Evolutionary conservation across 2,329 filamentous ascomycete species (phyloP).

Genomic region (Ceratocystis papillata): DNA sequence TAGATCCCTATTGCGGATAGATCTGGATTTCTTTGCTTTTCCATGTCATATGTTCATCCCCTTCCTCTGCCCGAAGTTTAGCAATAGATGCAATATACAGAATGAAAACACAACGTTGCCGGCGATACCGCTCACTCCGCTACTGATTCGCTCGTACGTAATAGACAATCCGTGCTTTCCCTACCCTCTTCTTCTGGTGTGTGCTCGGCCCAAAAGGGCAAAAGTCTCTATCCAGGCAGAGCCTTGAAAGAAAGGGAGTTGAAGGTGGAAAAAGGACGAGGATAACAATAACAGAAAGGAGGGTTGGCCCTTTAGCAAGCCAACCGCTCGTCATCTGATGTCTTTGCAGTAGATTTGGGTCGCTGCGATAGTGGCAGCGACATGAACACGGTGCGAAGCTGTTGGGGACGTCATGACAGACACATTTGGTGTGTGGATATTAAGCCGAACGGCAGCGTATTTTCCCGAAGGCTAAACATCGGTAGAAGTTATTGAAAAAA

Average conservation of each 20-base stretch:
- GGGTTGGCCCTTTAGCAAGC: background rate
- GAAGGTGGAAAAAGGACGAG: background rate
- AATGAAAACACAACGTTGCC: background rate
- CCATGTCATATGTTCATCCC: background rate
- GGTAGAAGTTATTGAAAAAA: background rate
- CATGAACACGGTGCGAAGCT: no score
- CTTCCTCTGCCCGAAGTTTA: background rate
- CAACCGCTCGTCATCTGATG: no score
- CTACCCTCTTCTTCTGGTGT: background rate
- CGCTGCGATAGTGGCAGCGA: no score
- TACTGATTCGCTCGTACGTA: conserved; percentile 1
- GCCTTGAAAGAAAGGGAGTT: background rate
- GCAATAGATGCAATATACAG: no score
- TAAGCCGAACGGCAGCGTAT: background rate
- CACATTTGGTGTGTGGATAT: background rate
- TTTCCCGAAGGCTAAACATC: conserved; percentile 5
- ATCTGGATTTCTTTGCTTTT: background rate
- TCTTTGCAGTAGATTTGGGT: no score
- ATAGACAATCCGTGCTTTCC: background rate
- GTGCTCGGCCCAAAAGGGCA: conserved; percentile 1
- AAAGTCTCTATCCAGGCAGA: background rate
- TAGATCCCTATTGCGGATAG: background rate
- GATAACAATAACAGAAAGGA: no score
- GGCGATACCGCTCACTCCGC: background rate
- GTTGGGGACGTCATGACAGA: background rate